phyloP scores from a whole-genome alignment of 2,329 filamentous ascomycete genomes.

The Hymenoscyphus occultus region DNA sequence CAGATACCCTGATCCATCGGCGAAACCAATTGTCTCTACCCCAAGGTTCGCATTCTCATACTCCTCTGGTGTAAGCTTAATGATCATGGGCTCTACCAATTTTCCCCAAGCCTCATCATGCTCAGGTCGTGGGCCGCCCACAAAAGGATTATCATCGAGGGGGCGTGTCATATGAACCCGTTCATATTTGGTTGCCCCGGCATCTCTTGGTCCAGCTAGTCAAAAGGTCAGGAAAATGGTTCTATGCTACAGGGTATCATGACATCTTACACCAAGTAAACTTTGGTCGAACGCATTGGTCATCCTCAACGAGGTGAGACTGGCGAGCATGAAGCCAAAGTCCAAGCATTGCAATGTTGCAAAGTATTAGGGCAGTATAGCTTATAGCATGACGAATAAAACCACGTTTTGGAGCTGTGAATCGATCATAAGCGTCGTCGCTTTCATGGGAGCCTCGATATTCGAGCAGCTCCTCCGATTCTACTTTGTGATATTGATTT shows the following conservation, averaged over 20 bases:
- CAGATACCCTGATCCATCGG: slow-evolving; percentile 6
- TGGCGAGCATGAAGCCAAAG: not conserved
- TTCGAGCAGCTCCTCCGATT: not conserved
- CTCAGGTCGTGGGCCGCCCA: slow-evolving; percentile 1
- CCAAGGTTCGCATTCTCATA: not conserved
- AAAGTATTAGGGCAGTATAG: not conserved
- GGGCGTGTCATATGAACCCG: not conserved
- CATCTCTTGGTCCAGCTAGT: not conserved
- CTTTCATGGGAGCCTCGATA: not conserved
- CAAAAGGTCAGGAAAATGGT: not conserved
- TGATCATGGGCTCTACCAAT: not conserved
- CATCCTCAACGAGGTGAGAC: not conserved
- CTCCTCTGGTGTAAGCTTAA: not conserved
- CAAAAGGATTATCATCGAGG: not conserved
- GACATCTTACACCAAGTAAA: not conserved
- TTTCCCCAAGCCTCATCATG: not conserved
- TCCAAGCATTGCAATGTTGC: not conserved
- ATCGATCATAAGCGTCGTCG: not conserved
- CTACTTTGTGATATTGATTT: not conserved
- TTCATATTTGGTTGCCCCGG: not conserved
- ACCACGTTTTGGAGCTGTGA: not conserved
- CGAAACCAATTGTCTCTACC: not conserved
- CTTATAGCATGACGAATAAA: not conserved
- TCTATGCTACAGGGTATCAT: not conserved
- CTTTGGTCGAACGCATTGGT: slow-evolving; percentile 2